Percentiles rank a stretch among this genome's conserved stretches.
Evolutionary conservation across 768 basidiomycete genomes (phyloP).

Genomic region (Leccinellum rugosiceps): DNA sequence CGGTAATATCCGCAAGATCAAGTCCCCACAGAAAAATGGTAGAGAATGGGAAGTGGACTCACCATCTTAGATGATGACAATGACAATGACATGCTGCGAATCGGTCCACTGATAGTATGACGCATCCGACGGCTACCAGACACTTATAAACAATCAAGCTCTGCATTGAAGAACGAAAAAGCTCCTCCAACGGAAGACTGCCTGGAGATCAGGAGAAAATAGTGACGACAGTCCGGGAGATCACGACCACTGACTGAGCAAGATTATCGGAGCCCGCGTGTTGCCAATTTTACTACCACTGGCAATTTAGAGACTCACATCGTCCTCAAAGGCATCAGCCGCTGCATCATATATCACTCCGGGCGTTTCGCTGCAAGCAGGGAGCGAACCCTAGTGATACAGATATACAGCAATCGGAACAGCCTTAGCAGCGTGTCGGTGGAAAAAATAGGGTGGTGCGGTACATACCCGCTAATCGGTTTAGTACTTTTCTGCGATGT

Average conservation of each 20-base stretch:
- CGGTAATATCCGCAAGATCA: not conserved
- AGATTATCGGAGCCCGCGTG: not conserved
- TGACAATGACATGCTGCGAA: not conserved
- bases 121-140: not conserved
- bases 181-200: not conserved
- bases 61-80: not conserved
- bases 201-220: not conserved
- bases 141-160: not conserved
- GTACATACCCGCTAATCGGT: not conserved
- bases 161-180: not conserved
- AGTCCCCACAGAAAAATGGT: not conserved
- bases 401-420: constrained; percentile 1
- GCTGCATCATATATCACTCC: not conserved
- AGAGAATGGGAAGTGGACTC: not conserved
- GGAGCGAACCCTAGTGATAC: not conserved
- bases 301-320: not conserved
- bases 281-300: too few species aligned
- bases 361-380: not conserved
- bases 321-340: not conserved
- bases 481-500: not conserved
- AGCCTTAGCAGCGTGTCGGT: not conserved
- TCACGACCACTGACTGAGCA: not conserved
- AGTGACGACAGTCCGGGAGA: not conserved
- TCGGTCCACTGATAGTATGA: not conserved
- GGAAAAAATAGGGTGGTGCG: not conserved